Evolutionary conservation across 228 moss, liverwort and hornwort genomes (phyloP).

Genomic region (Sphagnum fallax): DNA sequence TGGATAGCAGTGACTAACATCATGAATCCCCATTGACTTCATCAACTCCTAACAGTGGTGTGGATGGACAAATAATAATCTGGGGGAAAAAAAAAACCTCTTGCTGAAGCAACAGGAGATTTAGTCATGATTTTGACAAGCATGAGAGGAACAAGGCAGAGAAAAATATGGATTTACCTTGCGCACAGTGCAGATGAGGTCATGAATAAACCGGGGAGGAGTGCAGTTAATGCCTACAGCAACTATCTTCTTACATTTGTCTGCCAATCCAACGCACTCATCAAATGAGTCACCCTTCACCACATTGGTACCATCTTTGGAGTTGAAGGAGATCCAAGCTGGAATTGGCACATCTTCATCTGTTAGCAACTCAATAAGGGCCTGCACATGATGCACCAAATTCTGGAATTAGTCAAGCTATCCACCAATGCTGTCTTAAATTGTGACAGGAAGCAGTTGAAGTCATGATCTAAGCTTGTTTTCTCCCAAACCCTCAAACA

Average conservation of each 20-base stretch:
- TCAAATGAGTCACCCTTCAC: slow-evolving; percentile 68
- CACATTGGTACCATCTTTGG: slow-evolving; percentile 79
- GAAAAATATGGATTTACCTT: slow-evolving; percentile 25
- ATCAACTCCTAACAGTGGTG: background rate
- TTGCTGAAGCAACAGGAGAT: background rate
- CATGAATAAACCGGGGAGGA: slow-evolving; percentile 72
- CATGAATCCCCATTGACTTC: no score
- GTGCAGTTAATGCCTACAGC: slow-evolving; percentile 94
- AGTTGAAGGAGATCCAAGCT: slow-evolving; percentile 82
- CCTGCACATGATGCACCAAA: slow-evolving; percentile 63
- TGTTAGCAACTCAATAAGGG: slow-evolving; percentile 74
- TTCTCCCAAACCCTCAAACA: background rate
- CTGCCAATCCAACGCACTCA: slow-evolving; percentile 63
- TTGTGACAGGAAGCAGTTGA: background rate
- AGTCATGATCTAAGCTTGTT: background rate
- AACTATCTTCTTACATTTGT: slow-evolving; percentile 58
- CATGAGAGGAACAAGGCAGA: no score
- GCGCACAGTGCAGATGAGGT: slow-evolving; percentile 59
- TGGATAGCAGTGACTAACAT: no score
- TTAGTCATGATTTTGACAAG: no score
- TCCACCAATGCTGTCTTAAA: background rate
- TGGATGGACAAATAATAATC: background rate
- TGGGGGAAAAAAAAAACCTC: background rate
- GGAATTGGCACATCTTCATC: slow-evolving; percentile 66
- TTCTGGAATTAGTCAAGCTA: background rate